These are phyloP conservation scores for Alopecurus myosuroides DNA, from an alignment of 176 grass and related monocot species.

Conservation along the genomic window DNA sequence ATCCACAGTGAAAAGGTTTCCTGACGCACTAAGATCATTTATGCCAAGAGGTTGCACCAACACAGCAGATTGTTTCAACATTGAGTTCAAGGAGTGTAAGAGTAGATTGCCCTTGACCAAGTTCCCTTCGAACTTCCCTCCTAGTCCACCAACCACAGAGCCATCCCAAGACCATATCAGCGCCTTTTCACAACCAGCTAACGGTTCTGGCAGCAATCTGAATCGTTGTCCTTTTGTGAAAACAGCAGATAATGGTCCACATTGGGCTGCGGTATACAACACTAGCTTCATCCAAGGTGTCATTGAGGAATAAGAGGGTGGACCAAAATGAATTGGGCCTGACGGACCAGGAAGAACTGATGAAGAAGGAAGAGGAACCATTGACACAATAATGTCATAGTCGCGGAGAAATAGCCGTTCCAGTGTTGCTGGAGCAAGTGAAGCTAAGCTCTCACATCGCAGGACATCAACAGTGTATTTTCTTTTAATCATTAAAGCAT, in stretches of 20 bases:
- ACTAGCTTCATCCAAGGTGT: conserved; percentile 99
- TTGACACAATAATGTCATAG: conserved; percentile 95
- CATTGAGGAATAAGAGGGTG: conserved; percentile 88
- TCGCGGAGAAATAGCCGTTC: conserved; percentile 84
- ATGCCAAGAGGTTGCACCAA: conserved; percentile 84
- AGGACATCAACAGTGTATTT: conserved; percentile 96
- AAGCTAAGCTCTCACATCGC: conserved; percentile 94
- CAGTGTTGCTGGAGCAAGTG: conserved; percentile 77
- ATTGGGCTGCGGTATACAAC: conserved; percentile 66
- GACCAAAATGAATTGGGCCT: conserved; percentile 87
- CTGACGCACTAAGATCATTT: conserved; percentile 72
- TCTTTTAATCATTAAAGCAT: conserved; percentile 61
- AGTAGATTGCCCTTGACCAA: conserved; percentile 93
- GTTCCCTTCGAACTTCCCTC: conserved; percentile 94
- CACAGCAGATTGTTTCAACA: conserved; percentile 85
- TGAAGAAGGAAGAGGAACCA: conserved; percentile 89
- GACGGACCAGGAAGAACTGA: conserved; percentile 82
- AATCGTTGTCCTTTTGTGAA: conserved; percentile 91
- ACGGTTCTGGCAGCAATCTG: conserved; percentile 82
- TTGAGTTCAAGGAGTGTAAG: conserved; percentile 89
- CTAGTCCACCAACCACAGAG: conserved; percentile 69
- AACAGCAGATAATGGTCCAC: conserved; percentile 85
- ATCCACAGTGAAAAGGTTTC: conserved; percentile 72
- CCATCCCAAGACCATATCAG: conserved; percentile 97
- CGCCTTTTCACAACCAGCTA: conserved; percentile 84